Evolutionary conservation across 176 grass and related monocot genomes (phyloP).

Genomic region (Dactylis glomerata): DNA sequence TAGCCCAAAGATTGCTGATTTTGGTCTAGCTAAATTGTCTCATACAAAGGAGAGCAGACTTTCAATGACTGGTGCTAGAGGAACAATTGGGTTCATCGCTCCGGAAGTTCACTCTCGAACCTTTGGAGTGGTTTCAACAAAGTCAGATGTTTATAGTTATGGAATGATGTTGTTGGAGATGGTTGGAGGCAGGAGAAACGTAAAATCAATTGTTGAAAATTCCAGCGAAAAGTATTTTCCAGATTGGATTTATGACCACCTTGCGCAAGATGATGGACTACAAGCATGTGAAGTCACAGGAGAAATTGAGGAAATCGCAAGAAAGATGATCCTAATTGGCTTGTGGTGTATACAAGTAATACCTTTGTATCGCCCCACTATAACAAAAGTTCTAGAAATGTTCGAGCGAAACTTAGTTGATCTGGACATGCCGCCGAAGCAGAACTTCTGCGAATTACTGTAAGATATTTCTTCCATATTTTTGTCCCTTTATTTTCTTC

Average conservation of each 20-base stretch:
- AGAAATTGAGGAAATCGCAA: constrained; percentile 30
- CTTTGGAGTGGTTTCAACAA: too few species aligned
- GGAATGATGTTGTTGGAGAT: too few species aligned
- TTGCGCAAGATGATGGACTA: constrained; percentile 9
- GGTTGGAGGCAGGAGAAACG: too few species aligned
- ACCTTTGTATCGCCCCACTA: constrained; percentile 26
- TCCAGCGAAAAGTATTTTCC: neutral
- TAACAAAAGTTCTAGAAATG: neutral
- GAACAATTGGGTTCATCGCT: constrained; percentile 15
- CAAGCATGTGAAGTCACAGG: constrained; percentile 31
- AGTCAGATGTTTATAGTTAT: too few species aligned
- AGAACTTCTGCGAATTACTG: neutral
- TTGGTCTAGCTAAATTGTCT: constrained; percentile 54
- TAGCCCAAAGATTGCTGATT: constrained; percentile 55
- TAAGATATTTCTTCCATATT: constrained; percentile 8
- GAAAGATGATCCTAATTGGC: neutral
- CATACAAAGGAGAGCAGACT: constrained; percentile 33
- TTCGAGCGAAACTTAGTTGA: neutral
- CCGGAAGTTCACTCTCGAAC: too few species aligned
- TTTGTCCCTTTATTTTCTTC: neutral
- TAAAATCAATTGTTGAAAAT: neutral
- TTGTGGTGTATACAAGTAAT: neutral
- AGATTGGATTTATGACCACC: neutral
- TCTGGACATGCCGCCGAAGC: neutral
- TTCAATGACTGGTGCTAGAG: constrained; percentile 46